These are phyloP conservation scores for Mycena sp. DNA, from an alignment of 1,284 basidiomycete species.

Conservation along the genomic window DNA sequence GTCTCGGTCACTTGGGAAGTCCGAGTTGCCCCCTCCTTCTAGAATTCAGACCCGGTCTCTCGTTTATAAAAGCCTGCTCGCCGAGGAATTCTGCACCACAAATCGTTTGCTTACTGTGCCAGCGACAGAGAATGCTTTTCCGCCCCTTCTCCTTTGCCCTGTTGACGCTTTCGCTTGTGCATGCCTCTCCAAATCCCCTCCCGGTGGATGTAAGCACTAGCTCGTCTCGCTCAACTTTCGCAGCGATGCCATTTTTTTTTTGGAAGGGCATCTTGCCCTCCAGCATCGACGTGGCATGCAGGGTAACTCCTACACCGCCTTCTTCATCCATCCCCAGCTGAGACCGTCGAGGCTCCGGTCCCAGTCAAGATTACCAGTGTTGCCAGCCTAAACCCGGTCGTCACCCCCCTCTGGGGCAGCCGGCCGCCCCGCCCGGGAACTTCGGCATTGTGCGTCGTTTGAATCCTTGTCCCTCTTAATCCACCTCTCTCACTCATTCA, in stretches of 20 bases:
- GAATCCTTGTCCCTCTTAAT: neutral
- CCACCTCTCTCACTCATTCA: slow-evolving; percentile 5
- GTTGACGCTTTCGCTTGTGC: slow-evolving; percentile 12
- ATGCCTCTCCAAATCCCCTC: slow-evolving; percentile 10
- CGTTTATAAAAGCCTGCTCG: slow-evolving; percentile 12
- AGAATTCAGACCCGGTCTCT: slow-evolving; percentile 9
- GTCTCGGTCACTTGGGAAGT: slow-evolving; percentile 6
- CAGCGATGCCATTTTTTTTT: slow-evolving; percentile 9
- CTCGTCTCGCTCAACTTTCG: slow-evolving; percentile 2
- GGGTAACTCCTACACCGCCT: slow-evolving; percentile 3
- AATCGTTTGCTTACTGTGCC: slow-evolving; percentile 4
- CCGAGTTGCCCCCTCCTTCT: slow-evolving; percentile 7
- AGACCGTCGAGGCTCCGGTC: slow-evolving; percentile 7
- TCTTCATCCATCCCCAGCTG: slow-evolving; percentile 4
- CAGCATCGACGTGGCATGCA: slow-evolving; percentile 6
- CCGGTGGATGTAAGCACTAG: slow-evolving; percentile 7
- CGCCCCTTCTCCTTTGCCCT: slow-evolving; percentile 6
- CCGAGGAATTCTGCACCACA: slow-evolving; percentile 7
- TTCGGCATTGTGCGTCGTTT: slow-evolving; percentile 12
- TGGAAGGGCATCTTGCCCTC: neutral
- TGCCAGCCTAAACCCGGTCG: slow-evolving; percentile 5
- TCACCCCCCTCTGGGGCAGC: slow-evolving; percentile 12
- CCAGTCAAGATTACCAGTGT: slow-evolving; percentile 8
- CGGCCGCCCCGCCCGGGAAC: slow-evolving; percentile 12
- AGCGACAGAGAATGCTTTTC: slow-evolving; percentile 15